These are phyloP conservation scores for Globisporangium nunn DNA, from an alignment of 352 stramenopile genomes.

Conservation along the genomic window DNA sequence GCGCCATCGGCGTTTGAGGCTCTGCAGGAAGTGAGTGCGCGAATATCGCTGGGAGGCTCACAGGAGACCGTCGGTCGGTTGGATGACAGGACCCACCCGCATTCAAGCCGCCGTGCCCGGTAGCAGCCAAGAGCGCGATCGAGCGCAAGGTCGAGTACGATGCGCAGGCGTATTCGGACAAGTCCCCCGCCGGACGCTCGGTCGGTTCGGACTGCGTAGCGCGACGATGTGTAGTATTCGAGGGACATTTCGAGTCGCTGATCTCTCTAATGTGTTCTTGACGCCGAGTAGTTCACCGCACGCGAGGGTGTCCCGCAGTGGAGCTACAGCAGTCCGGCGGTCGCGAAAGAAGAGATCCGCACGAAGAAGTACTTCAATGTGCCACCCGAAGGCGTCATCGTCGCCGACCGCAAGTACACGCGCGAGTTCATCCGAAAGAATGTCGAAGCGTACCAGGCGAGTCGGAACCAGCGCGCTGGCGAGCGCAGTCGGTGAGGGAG, in stretches of 20 bases:
- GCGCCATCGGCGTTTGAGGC: not conserved
- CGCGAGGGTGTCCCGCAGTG: slow-evolving; percentile 29
- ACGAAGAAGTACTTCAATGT: slow-evolving; percentile 38
- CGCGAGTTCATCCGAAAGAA: slow-evolving; percentile 55
- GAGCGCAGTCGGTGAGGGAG: slow-evolving; percentile 1
- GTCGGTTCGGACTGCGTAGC: slow-evolving; percentile 17
- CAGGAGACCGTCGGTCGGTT: not conserved
- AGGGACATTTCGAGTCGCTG: not conserved
- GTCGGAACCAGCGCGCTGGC: slow-evolving; percentile 12
- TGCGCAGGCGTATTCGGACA: slow-evolving; percentile 36
- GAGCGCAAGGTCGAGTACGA: slow-evolving; percentile 51
- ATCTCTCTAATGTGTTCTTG: not conserved
- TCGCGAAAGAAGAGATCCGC: slow-evolving; percentile 36
- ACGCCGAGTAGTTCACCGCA: slow-evolving; percentile 8
- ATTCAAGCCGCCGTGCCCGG: slow-evolving; percentile 41
- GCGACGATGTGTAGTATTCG: not conserved
- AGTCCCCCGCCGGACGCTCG: slow-evolving; percentile 23
- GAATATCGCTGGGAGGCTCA: not conserved
- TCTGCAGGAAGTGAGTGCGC: too few species aligned
- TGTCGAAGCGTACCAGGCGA: slow-evolving; percentile 35
- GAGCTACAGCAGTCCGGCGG: slow-evolving; percentile 39
- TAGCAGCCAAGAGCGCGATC: slow-evolving; percentile 53
- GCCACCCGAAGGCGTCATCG: slow-evolving; percentile 38
- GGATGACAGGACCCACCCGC: slow-evolving; percentile 8
- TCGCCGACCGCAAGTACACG: slow-evolving; percentile 55